phyloP scores from a whole-genome alignment of 1,284 basidiomycete species.

The Phaffia rhodozyma region DNA sequence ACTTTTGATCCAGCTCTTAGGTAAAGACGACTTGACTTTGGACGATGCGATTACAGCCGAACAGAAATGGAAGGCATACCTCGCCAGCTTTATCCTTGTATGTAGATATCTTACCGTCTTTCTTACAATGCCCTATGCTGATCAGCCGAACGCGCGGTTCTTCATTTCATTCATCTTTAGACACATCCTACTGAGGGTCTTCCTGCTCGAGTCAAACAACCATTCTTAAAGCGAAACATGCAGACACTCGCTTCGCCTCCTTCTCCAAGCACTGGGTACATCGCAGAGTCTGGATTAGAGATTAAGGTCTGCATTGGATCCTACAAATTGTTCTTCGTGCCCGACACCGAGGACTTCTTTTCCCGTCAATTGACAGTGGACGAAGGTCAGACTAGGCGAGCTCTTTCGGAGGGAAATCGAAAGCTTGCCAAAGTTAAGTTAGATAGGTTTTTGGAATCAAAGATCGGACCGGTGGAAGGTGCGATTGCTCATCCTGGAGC shows the following conservation, averaged over 20 bases:
- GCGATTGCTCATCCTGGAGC: too few relatives aligned
- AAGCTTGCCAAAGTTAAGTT: conserved; percentile 24
- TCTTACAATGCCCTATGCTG: conserved; percentile 43
- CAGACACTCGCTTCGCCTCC: conserved; percentile 2
- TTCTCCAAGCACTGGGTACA: conserved; percentile 19
- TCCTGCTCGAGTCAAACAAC: conserved; percentile 45
- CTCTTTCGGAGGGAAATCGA: conserved; percentile 17
- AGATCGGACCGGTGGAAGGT: neutral
- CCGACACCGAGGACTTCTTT: conserved; percentile 37
- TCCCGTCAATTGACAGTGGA: conserved; percentile 22
- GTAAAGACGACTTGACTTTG: conserved; percentile 74
- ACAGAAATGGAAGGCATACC: conserved; percentile 78
- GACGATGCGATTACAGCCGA: conserved; percentile 74
- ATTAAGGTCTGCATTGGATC: conserved; percentile 52
- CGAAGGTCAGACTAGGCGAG: conserved; percentile 16
- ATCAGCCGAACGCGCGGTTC: conserved; percentile 16
- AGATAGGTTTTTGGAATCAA: conserved; percentile 20
- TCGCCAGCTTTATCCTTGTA: conserved; percentile 75
- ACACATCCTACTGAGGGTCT: conserved; percentile 41
- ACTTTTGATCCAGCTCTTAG: conserved; percentile 73
- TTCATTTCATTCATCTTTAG: conserved; percentile 17
- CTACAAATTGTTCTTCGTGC: conserved; percentile 64
- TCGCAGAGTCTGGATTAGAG: conserved; percentile 39
- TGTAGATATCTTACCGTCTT: conserved; percentile 41
- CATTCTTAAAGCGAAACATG: conserved; percentile 55